Percentiles rank a stretch among this genome's conserved stretches.
Conservation (phyloP, 1,284 basidiomycete species). For the Trametes sp. region DNA sequence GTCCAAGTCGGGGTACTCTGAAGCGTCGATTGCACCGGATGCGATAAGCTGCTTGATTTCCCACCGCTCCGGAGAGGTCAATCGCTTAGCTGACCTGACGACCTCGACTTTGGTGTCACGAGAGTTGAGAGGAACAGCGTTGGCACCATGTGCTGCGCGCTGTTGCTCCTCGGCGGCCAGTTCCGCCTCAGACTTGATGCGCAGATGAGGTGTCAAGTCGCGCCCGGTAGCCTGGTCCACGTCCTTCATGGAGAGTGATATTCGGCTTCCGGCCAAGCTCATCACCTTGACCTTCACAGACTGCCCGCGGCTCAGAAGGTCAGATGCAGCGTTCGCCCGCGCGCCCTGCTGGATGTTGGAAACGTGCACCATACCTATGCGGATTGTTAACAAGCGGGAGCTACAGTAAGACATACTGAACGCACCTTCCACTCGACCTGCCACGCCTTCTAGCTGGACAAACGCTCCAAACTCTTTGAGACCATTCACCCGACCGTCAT, state of each 20-base stretch:
- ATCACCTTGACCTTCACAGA: conserved; percentile 95
- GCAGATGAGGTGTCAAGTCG: conserved; percentile 92
- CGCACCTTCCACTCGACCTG: conserved; percentile 88
- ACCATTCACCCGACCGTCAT: conserved; percentile 85
- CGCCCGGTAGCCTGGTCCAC: conserved; percentile 92
- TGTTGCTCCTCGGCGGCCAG: conserved; percentile 78
- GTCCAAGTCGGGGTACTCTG: conserved; percentile 96
- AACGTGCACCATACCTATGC: conserved; percentile 92
- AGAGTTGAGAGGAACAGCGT: conserved; percentile 63
- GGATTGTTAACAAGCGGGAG: conserved; percentile 15
- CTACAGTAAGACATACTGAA: conserved; percentile 43
- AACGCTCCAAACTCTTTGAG: conserved; percentile 98
- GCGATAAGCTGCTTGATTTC: conserved; percentile 99
- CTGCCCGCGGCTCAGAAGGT: conserved; percentile 87
- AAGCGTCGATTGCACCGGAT: conserved; percentile 90
- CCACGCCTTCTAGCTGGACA: conserved; percentile 87
- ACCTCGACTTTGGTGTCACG: conserved; percentile 55
- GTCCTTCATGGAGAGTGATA: conserved; percentile 96
- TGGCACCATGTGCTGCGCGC: conserved; percentile 73
- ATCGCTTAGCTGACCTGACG: conserved; percentile 83
- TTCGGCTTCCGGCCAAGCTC: conserved; percentile 84
- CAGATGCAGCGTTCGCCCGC: conserved; percentile 87
- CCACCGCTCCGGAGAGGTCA: conserved; percentile 98
- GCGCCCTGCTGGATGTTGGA: conserved; percentile 88
- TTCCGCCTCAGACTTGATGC: conserved; percentile 93